These are phyloP conservation scores for Eucalyptus victrix DNA, from an alignment of 345 rosid species.

Conservation along the genomic window DNA sequence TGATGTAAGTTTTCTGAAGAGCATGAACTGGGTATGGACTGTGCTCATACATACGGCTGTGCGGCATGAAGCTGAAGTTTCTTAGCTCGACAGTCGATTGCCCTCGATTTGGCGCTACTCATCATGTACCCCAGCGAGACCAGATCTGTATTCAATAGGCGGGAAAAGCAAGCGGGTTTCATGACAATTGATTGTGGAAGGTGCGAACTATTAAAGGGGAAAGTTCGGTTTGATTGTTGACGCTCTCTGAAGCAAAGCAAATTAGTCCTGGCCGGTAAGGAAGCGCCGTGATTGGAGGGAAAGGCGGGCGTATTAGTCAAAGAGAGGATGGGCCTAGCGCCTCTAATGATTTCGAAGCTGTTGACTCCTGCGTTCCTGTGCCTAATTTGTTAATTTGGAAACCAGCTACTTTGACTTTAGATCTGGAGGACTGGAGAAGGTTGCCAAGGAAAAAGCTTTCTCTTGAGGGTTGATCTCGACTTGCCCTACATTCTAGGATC, in stretches of 20 bases:
- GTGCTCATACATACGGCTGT: background rate
- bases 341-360: background rate
- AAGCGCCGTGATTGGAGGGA: background rate
- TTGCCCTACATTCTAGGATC: background rate
- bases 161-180: background rate
- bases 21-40: background rate
- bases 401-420: background rate
- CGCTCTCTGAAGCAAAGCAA: background rate
- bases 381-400: background rate
- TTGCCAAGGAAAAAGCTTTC: background rate
- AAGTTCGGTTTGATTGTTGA: background rate
- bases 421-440: background rate
- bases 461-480: background rate
- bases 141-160: background rate
- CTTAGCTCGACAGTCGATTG: background rate
- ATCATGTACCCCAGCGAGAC: background rate
- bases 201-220: background rate
- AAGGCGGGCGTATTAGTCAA: background rate
- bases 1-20: too few relatives aligned
- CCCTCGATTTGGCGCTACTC: background rate
- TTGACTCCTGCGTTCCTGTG: background rate
- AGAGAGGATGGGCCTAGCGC: background rate
- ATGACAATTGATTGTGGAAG: background rate
- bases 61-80: background rate
- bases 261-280: background rate